Percentiles rank a stretch among this genome's conserved stretches.
These are phyloP conservation scores for Aspergillus udagawae DNA, from an alignment of 2,329 filamentous ascomycete species.

Conservation along the genomic window DNA sequence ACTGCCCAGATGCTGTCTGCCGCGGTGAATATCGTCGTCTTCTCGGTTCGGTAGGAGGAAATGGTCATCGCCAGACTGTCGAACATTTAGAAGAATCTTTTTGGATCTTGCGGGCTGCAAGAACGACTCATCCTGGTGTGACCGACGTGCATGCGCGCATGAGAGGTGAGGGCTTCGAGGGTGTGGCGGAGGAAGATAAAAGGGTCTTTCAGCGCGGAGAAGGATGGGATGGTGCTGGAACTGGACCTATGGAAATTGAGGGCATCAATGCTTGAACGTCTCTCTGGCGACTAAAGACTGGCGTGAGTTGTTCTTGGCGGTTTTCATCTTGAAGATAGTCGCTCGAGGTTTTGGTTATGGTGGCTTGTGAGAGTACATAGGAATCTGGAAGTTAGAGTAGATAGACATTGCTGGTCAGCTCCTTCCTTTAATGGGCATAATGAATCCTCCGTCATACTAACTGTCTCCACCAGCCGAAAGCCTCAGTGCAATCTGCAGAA, in stretches of 20 bases:
- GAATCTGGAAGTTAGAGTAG: neutral
- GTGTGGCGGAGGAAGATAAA: slow-evolving; percentile 21
- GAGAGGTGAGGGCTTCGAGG: slow-evolving; percentile 25
- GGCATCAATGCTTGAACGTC: slow-evolving; percentile 13
- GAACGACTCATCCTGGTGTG: slow-evolving; percentile 29
- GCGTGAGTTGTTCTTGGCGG: neutral
- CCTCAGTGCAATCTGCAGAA: neutral
- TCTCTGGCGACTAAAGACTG: neutral
- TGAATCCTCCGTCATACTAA: neutral
- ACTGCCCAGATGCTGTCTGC: slow-evolving; percentile 25
- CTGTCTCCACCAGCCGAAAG: neutral
- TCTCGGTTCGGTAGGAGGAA: slow-evolving; percentile 14
- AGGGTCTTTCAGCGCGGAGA: slow-evolving; percentile 27
- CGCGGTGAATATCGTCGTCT: slow-evolving; percentile 16
- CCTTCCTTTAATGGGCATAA: neutral
- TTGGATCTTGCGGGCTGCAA: slow-evolving; percentile 30
- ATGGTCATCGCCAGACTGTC: slow-evolving; percentile 15
- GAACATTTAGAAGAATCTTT: slow-evolving; percentile 22
- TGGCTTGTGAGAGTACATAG: neutral
- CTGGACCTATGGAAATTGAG: slow-evolving; percentile 31
- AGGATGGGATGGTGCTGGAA: slow-evolving; percentile 31
- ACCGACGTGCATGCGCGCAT: slow-evolving; percentile 19
- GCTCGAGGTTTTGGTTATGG: neutral
- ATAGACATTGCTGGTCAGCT: neutral
- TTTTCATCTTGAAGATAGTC: neutral